Conservation (phyloP, 345 rosid genomes). For the Barbarea vulgaris region DNA sequence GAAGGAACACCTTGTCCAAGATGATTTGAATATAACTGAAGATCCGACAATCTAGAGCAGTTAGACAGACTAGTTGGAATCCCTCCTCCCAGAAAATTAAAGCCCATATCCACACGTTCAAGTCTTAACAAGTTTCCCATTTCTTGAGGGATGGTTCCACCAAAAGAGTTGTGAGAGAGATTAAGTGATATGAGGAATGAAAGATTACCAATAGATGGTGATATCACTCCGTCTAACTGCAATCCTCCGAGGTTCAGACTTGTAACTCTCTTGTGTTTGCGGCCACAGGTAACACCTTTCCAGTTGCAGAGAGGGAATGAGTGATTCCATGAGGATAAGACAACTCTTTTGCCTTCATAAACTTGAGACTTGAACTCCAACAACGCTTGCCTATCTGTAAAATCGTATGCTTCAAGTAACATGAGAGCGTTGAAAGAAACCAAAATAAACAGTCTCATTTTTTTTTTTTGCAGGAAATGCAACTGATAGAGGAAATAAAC, state of each 20-base stretch:
- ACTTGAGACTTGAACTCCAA: slow-evolving; percentile 21
- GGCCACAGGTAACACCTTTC: too few relatives aligned
- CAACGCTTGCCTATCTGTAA: slow-evolving; percentile 19
- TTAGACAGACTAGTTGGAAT: background rate
- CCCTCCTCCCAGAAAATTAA: background rate
- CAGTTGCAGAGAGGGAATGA: slow-evolving; percentile 38
- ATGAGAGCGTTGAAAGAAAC: background rate
- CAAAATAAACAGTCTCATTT: background rate
- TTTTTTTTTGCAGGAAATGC: background rate
- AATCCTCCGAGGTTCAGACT: background rate
- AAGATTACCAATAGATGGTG: slow-evolving; percentile 22
- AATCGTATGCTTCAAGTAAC: background rate
- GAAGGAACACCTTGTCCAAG: background rate
- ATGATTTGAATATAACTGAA: background rate
- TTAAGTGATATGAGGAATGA: background rate
- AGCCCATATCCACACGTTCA: accelerated
- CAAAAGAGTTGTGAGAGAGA: background rate
- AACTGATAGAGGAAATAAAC: too few relatives aligned
- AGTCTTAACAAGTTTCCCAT: background rate
- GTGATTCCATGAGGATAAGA: slow-evolving; percentile 37
- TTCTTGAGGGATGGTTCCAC: background rate
- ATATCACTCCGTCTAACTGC: background rate
- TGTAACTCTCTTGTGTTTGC: slow-evolving; percentile 29
- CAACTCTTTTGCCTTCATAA: background rate
- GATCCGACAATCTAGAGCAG: background rate